Evolutionary conservation across 1,284 basidiomycete genomes (phyloP), one percentile per base, ranked within the genome.

Genomic region (Cryptococcus sp.): DNA sequence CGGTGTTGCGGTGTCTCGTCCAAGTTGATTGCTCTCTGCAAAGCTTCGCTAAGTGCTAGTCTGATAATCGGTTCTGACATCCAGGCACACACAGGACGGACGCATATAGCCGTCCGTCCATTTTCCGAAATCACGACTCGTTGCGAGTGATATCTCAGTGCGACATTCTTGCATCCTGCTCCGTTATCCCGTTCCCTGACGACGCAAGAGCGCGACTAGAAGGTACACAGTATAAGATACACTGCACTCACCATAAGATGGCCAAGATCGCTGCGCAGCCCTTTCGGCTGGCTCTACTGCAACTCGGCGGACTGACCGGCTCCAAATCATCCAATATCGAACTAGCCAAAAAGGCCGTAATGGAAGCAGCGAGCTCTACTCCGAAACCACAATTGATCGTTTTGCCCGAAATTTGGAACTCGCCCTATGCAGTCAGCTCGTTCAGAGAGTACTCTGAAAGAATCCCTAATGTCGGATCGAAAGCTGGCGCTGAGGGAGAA

Each of bases 321-420:
- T 84, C 86, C 79, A 96, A 96, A 79, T 63, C 81, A 1, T 81
- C 81, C 26, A 92, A 95, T 77, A 81, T 96, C 57, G 82, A 80
- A 47, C 87, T 91, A 83, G 93, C 93, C 6, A 81, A 84, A 38
- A 84, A 88, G 34, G 88, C 90, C 83, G 86, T 95, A 55, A 72
- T 83, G 6, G 85, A 84, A 66, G 93, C 93, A 1, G 86, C 85
- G 0, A 67, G 41, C 61, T 53, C 73, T 55, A 25, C 70, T 68
- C 57, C 78, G 73, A 81, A 80, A 65, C 89, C 91, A 34, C 84
- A 92, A 68, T 73, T 97, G 17, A 85, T 97, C 62, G 91, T 96
- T 16, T 81, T 99, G 41, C 95, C 96, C 3, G 95, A 99, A 83
- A 93, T 93, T 80, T 99, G 99, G 83, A 99, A 99, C 78, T 94